Evolutionary conservation across 176 grass and related monocot genomes (phyloP), one percentile per base, ranked within the genome.

Genomic region (Triticum timopheevii): DNA sequence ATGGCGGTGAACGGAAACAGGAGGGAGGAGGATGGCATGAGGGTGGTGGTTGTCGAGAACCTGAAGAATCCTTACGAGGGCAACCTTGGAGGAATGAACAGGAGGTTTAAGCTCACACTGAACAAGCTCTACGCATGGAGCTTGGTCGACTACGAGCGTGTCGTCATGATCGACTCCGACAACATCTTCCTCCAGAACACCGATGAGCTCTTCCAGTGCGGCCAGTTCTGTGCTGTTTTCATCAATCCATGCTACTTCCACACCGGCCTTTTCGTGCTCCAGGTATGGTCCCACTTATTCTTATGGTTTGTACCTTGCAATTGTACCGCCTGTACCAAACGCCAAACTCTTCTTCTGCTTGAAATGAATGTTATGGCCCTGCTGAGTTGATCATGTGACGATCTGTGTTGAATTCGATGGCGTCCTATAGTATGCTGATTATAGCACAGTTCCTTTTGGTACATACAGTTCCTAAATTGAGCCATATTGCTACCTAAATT

Each of bases 191-290:
- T 98, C 62, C 96, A 94, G 35, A 94, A 92, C 24, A 94, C 94
- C 4, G 96, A 98, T 19, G 96, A 98, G 86, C 93, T 98, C 28
- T 98, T 98, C 85, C 93, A 96, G 27, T 98, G 96, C 19, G 96
- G 96, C 27, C 93, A 98, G 85, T 98, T 98, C 62, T 98, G 96
- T 15, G 96, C 93, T 17, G 96, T 98, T 61, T 98, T 94, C 90
- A 98, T 98, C 88, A 98, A 98, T 63, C 96, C 96, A 3, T 98
- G 96, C 87, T 96, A 96, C 79, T 98, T 98, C 80, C 96, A 98
- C 87, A 98, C 96, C 0, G 96, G 96, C 4, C 96, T 98, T 79
- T 98, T 98, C 45, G 96, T 98, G 42, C 96, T 98, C 80, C 88
- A 98, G 93, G 96, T 98, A 91, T 38, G 24, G 17, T 25, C 39